phyloP scores from a whole-genome alignment of 202 grass and related monocot species.

The Musa balbisiana region DNA sequence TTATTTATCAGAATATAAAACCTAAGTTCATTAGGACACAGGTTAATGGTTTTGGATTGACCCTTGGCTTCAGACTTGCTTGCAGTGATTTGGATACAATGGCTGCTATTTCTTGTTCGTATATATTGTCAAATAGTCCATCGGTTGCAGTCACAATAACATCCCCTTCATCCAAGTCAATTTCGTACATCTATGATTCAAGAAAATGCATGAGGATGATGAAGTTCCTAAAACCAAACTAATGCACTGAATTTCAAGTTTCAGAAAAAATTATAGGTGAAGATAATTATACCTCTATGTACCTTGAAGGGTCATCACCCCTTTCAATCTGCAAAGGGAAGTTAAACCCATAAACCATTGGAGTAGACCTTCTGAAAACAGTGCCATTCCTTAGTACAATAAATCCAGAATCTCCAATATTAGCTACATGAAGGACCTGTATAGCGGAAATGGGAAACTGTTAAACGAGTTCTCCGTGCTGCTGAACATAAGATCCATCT shows the following conservation, averaged over 20 bases:
- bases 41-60: conserved; percentile 9
- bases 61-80: conserved; percentile 45
- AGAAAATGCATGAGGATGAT: conserved; percentile 1
- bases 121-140: conserved; percentile 87
- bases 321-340: conserved; percentile 96
- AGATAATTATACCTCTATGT: conserved; percentile 46
- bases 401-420: conserved; percentile 95
- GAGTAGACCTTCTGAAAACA: conserved; percentile 60
- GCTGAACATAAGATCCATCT: neutral
- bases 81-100: conserved; percentile 58
- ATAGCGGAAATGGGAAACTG: neutral
- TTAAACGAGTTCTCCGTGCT: neutral
- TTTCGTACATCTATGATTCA: conserved; percentile 45
- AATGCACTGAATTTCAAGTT: neutral
- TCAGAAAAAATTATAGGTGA: neutral
- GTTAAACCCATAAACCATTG: conserved; percentile 98
- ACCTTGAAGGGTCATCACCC: conserved; percentile 72
- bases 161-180: conserved; percentile 67
- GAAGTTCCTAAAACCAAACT: neutral
- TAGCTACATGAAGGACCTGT: conserved; percentile 71
- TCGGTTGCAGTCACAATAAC: conserved; percentile 78
- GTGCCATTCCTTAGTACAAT: conserved; percentile 78
- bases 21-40: neutral
- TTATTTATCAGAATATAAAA: neutral
- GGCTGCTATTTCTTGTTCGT: conserved; percentile 60